These are phyloP conservation scores for Pelargonium fulgidum DNA, from an alignment of 441 rosid genomes.

Conservation along the genomic window DNA sequence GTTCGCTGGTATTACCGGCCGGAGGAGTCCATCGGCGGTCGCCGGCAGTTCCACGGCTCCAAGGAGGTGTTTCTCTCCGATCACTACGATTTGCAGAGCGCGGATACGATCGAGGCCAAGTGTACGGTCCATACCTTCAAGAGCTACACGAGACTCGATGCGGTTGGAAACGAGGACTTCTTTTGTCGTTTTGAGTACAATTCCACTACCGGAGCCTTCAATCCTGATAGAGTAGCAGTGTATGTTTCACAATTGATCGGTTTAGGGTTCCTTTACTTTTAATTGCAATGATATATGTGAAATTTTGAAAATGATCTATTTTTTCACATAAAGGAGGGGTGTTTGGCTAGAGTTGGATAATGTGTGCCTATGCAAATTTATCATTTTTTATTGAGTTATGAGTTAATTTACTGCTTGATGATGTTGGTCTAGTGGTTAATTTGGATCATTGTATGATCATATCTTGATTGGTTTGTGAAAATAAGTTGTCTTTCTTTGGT, in stretches of 20 bases:
- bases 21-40: slow-evolving; percentile 80
- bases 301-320: no score
- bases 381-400: neutral
- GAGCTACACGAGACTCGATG: slow-evolving; percentile 74
- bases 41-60: slow-evolving; percentile 87
- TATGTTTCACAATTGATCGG: slow-evolving; percentile 25
- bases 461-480: neutral
- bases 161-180: slow-evolving; percentile 79
- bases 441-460: neutral
- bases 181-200: slow-evolving; percentile 80
- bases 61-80: slow-evolving; percentile 82
- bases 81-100: slow-evolving; percentile 75
- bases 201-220: slow-evolving; percentile 83
- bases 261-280: neutral
- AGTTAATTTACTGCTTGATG: neutral
- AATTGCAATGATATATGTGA: neutral
- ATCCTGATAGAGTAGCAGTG: slow-evolving; percentile 88
- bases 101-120: slow-evolving; percentile 79
- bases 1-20: slow-evolving; percentile 86
- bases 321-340: no score
- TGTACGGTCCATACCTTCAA: slow-evolving; percentile 79
- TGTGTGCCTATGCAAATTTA: no score
- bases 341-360: no score
- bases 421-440: neutral
- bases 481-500: no score